Evolutionary conservation across 208 protist genomes (phyloP).

Genomic region (Trypanosoma mega): DNA sequence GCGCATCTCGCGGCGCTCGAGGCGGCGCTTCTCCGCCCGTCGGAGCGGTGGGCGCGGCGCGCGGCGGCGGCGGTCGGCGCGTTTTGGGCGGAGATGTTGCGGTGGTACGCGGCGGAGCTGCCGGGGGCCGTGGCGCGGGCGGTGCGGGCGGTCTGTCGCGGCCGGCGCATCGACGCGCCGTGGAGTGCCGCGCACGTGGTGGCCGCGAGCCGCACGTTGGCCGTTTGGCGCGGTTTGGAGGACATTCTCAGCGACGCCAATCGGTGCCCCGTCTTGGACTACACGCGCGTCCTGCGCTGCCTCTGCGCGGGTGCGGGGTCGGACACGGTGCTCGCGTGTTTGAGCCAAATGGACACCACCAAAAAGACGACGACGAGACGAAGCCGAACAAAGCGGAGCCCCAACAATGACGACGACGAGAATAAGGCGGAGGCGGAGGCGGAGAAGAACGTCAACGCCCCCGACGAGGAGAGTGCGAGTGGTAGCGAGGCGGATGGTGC

Average conservation of each 20-base stretch:
- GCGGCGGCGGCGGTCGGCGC: background rate
- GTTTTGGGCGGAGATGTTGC: conserved; percentile 29
- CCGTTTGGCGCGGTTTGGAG: conserved; percentile 16
- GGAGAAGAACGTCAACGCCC: background rate
- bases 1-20: conserved; percentile 18
- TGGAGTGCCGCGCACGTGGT: conserved; percentile 27
- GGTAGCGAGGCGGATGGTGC: too few species aligned
- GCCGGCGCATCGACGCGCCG: background rate
- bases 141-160: conserved; percentile 5
- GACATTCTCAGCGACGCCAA: conserved; percentile 5
- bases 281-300: conserved; percentile 4
- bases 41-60: conserved; percentile 19
- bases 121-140: conserved; percentile 22
- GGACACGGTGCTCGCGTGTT: too few species aligned
- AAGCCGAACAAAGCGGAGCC: too few species aligned
- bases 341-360: too few species aligned
- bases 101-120: conserved; percentile 26
- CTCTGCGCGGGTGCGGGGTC: conserved; percentile 7
- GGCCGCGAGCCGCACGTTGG: conserved; percentile 13
- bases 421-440: too few species aligned
- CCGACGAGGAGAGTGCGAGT: background rate
- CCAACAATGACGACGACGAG: too few species aligned
- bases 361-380: too few species aligned
- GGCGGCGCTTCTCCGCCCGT: conserved; percentile 1
- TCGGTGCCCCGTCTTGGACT: conserved; percentile 9